Base-by-base conservation (phyloP, 176 grass and related monocot genomes). In the Cocos nucifera region DNA sequence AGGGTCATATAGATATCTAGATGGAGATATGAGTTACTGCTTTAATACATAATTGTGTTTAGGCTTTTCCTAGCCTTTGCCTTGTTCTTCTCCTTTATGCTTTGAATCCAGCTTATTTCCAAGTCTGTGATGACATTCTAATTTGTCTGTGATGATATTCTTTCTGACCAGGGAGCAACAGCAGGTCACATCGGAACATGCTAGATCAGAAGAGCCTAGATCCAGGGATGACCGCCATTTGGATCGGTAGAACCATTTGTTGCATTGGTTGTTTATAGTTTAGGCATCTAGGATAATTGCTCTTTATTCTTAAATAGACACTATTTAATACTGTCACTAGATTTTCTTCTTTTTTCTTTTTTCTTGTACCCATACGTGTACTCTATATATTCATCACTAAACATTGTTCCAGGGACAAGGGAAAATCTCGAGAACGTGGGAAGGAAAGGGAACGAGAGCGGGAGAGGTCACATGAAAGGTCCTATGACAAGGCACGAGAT, bases 191-290 rank as follows among this genome's bases (percentile, higher is more conserved):
- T 73, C 63, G 57, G 80, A 48, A 2, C 69, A 59, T 22, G 66
- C 74, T 64, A 77, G 73, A 73, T 84, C 80, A 57, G 83, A 87
- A 68, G 80, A 93, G 54, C 70, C 77, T 70, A 84, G 68, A 67
- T 6, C 50, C 50, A 76, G 68, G 65, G 73, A 80, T 67, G 79
- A 83, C 53, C 72, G 54, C 52, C 69, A 64, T 73, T 51, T 67
- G 19, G 88, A 86, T 57, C 64, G 77, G 88, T 92, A 71, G 30
- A 5, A 30, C 49, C 54, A 28, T 17, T 16, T 24, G 9, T 51
- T 20, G 6, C 53, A 55, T 18, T 20, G 19, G 0, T 18, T 19
- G 53, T 29, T 29, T 29, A 29, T 29, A 29, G 4, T 29, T 29
- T 29, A 55, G 53, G 8, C 17, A 55, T 55, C 53, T 55, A 18